Evolutionary conservation across 1,139 yeast species (phyloP), one percentile per base, ranked within the genome.

Genomic region (Williopsis jadinii): DNA sequence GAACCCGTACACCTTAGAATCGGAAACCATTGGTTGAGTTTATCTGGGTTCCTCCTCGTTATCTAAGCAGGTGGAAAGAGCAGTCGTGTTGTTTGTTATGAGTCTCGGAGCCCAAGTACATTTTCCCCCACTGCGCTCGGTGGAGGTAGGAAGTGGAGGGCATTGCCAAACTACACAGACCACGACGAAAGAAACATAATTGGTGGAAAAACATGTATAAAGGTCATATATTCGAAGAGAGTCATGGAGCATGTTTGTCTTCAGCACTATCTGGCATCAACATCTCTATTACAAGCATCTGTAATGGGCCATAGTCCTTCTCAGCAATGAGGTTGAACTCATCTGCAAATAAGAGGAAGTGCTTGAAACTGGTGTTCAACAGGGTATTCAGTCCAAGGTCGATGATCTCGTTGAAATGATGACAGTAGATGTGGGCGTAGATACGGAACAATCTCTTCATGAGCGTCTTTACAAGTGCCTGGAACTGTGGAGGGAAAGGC

Each of bases 381-480:
- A 92, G 96, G 27, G 95, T 84, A 61, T 90, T 96, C 53, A 92
- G 69, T 2, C 96, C 96, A 53, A 92, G 70, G 58, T 90, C 97
- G 35, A 88, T 77, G 43, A 92, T 84, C 61, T 90, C 96, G 60
- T 88, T 95, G 64, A 92, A 92, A 62, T 92, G 99, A 58, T 92
- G 97, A 58, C 98, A 92, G 63, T 92, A 92, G 36, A 92, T 86
- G 64, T 92, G 99, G 3, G 98, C 97, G 60, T 94, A 94, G n/a
- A 92, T 88, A 60, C 99, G 74, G 62, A 90, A 92, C 45, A 92
- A 68, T 50, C 98, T 75, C 63, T 90, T 88, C 68, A 90, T 77
- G 38, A 92, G 86, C 15, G 95, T 90, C 58, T 80, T 83, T 40
- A 86, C 86, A 48, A 87, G 73, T 10, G 75, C 74, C 19, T 80